Base-by-base conservation (phyloP, 2,329 filamentous ascomycete species). In the Epicoccum sorghinum region DNA sequence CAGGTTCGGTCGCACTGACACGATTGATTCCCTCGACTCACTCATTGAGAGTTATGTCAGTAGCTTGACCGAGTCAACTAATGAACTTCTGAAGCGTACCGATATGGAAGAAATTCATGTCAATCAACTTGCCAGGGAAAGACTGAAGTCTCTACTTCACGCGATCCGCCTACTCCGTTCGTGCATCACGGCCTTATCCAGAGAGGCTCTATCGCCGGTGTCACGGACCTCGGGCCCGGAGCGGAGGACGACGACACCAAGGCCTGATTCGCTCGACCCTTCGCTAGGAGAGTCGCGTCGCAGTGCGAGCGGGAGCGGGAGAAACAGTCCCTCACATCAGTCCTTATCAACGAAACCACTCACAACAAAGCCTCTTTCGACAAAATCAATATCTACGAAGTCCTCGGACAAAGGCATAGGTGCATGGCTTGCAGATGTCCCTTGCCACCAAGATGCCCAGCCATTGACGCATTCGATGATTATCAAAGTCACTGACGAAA, bases 391-490 rank as follows among this genome's bases (percentile, higher is more conserved):
- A 14, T 42, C 46, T 22, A 50, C 37, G n/a, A 55, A 55, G 22
- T 35, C 39, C 5, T 56, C 53, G 13, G 45, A 57, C 23, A 61
- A 61, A 37, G 62, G 65, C 7, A 70, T 71, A 14, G 66, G 67
- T 2, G 67, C 62, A 10, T 71, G 68, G 68, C 65, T 71, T 23
- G 66, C 67, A 9, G 62, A 67, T 37, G 63, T 71, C 9, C 62
- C 66, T 7, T 61, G 52, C n/a, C 65, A 59, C 37, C 58, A 61
- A 43, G 59, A 66, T 18, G 58, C 52, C 5, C 55, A 58, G 14
- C 51, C 64, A 8, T 35, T 66, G 1, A 61, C 58, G 4, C 62
- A 63, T 39, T 64, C 62, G 2, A 57, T 58, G 46, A 55, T 61
- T 13, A 54, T 61, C n/a, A 55, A 46, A 37, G 55, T 60, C 29